Base-by-base conservation (phyloP, 805 yeast genomes). In the Zygoascus flipseniorum region DNA sequence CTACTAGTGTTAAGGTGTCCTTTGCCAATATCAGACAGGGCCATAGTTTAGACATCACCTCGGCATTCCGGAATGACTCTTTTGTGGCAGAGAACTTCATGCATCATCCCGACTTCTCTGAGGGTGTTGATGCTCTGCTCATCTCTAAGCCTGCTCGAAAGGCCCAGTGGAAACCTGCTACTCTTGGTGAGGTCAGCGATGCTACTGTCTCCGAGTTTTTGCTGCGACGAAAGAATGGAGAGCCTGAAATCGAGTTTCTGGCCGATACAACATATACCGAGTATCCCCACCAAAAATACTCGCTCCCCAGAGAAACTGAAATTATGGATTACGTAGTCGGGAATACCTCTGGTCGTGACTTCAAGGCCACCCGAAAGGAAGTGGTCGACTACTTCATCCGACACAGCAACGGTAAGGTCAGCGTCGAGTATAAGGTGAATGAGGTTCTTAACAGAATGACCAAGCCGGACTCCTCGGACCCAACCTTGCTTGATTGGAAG, bases 1-100 rank as follows among this genome's bases (percentile, higher is more conserved):
- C 87, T 46, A 75, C 87, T n/a, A 85, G 95, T 18, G 72, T 89
- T 59, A 82, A 85, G 64, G 81, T 89, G 43, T 81, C 87, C 1
- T 76, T 82, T 58, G 84, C 81, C 54, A 74, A 87, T 57, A 72
- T 89, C 67, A 79, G 84, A 62, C 73, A 77, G 55, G 87, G 89
- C 51, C 65, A 77, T 20, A 64, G 72, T 39, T 74, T 80, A 55
- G 76, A 83, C 56, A 80, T 89, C 60, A 76, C 76, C 52, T 72
- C 80, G 48, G 86, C 92, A 39, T 72, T 93, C 54, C 79, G 79
- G 59, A 78, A 80, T 61, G 98, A 93, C 69, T 75, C 86, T 66
- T 73, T 75, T 54, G 71, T 89, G 20, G 96, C 97, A 31, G 78
- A 87, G 54, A 82, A 87, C 68, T 79, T 89, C 77, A 78, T 83